Conservation (phyloP, 73 alveolate species). For the Breviolum minutum region DNA sequence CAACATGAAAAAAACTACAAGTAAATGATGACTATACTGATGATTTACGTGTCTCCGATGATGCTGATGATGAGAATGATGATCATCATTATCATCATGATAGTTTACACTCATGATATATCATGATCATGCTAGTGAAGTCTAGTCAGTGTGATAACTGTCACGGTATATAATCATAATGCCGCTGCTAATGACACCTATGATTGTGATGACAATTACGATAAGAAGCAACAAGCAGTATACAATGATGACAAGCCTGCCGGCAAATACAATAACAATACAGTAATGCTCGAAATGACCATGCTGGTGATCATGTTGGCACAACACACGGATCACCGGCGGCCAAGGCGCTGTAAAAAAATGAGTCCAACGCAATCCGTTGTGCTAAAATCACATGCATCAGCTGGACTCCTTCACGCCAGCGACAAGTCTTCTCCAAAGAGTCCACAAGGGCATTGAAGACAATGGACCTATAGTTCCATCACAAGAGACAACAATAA, state of each 20-base stretch:
- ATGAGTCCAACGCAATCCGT: background rate
- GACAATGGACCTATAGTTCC: background rate
- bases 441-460: conserved; percentile 12
- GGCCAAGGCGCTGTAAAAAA: background rate
- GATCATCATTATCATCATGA: too few species aligned
- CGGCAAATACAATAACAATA: background rate
- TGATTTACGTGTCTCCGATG: too few species aligned
- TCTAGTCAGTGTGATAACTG: too few species aligned
- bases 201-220: background rate
- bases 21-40: too few species aligned
- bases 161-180: too few species aligned
- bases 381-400: background rate
- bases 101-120: too few species aligned
- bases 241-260: background rate
- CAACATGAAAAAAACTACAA: too few species aligned
- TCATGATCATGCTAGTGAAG: too few species aligned
- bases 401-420: background rate
- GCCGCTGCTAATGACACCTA: too few species aligned
- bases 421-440: background rate
- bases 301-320: background rate
- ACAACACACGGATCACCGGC: background rate
- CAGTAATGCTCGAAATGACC: background rate
- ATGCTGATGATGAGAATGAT: too few species aligned
- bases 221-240: background rate
- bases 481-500: too few species aligned